A percentile compares a stretch with the other conserved stretches of the same genome.
Conservation (phyloP, 2,329 filamentous ascomycete genomes). For the Verticillium tricorpus region DNA sequence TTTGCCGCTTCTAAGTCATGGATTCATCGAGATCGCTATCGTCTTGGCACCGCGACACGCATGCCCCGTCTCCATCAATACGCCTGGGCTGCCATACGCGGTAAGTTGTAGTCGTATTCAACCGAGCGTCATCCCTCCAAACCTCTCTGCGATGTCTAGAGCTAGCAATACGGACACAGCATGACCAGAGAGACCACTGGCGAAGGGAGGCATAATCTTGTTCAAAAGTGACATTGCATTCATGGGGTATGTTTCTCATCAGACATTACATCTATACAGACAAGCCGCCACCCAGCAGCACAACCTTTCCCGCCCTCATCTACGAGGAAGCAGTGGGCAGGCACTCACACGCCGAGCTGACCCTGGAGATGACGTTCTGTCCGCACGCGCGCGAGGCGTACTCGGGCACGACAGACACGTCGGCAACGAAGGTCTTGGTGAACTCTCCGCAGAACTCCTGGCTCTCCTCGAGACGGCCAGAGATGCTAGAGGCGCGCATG, state of each 20-base stretch:
- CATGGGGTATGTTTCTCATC: neutral
- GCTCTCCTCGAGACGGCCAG: constrained; percentile 32
- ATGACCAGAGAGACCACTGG: too few relatives aligned
- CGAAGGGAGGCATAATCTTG: neutral
- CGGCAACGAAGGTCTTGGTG: constrained; percentile 9
- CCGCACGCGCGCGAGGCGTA: constrained; percentile 9
- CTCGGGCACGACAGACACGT: constrained; percentile 9
- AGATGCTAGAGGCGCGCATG: constrained; percentile 35
- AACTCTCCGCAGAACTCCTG: constrained; percentile 13
- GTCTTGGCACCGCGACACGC: too few relatives aligned
- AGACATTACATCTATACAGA: neutral
- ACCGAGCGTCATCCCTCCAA: too few relatives aligned
- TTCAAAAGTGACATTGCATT: neutral
- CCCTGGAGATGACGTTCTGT: constrained; percentile 9
- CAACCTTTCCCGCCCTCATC: neutral
- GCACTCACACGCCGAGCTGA: constrained; percentile 10
- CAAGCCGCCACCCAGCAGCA: neutral
- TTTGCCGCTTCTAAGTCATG: too few relatives aligned
- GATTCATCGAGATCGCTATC: too few relatives aligned
- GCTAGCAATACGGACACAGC: too few relatives aligned
- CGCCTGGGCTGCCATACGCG: too few relatives aligned
- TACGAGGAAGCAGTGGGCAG: constrained; percentile 6
- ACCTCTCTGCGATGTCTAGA: too few relatives aligned
- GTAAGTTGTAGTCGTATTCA: too few relatives aligned
- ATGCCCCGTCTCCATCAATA: too few relatives aligned